A percentile compares a stretch with the other conserved stretches of the same genome.
These are phyloP conservation scores for Fomes fomentarius DNA, from an alignment of 1,284 basidiomycete species.

Conservation along the genomic window DNA sequence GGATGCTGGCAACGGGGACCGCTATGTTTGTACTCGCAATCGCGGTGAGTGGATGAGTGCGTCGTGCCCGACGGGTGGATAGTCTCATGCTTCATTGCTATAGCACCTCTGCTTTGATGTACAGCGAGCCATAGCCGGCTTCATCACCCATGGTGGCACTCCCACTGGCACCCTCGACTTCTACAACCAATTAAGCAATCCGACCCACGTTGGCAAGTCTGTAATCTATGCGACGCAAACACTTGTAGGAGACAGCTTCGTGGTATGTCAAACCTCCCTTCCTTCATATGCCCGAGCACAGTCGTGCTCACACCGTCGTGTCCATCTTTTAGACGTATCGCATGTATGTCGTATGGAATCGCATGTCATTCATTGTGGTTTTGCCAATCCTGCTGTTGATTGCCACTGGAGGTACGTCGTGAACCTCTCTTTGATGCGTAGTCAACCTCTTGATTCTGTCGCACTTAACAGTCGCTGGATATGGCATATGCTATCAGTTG, in stretches of 20 bases:
- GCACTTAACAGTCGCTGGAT: constrained; percentile 4
- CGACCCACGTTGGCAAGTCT: constrained; percentile 10
- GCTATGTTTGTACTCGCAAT: constrained; percentile 15
- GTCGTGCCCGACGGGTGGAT: too few relatives aligned
- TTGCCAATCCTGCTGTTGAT: constrained; percentile 6
- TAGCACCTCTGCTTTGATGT: constrained; percentile 16
- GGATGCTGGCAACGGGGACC: constrained; percentile 16
- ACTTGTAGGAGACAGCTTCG: constrained; percentile 15
- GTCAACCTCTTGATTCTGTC: neutral
- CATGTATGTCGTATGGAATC: constrained; percentile 13
- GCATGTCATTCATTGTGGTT: neutral
- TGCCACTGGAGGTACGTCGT: constrained; percentile 2
- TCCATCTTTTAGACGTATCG: constrained; percentile 10
- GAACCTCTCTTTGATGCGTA: too few relatives aligned
- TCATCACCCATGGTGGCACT: constrained; percentile 4
- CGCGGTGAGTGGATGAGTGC: constrained; percentile 5
- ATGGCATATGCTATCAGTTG: constrained; percentile 9
- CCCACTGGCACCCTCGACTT: constrained; percentile 6
- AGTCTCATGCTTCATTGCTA: too few relatives aligned
- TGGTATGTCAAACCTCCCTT: too few relatives aligned
- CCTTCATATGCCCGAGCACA: too few relatives aligned
- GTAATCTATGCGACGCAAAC: constrained; percentile 15
- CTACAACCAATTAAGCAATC: constrained; percentile 1
- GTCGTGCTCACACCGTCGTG: neutral
- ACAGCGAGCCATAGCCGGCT: constrained; percentile 9